Evolutionary conservation across 2,329 filamentous ascomycete species (phyloP).

Genomic region (Coleophoma crateriformis): DNA sequence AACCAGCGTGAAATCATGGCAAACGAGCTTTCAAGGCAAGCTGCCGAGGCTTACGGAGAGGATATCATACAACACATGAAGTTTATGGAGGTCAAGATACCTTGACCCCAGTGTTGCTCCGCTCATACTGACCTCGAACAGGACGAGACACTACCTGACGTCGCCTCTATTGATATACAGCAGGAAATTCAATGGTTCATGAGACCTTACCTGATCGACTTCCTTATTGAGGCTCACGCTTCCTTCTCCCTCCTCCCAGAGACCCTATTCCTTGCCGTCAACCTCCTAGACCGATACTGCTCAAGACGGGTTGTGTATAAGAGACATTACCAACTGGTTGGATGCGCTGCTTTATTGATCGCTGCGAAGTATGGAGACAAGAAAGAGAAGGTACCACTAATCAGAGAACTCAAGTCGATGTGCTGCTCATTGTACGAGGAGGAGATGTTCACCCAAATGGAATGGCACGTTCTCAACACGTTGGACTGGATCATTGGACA

Average conservation of each 20-base stretch:
- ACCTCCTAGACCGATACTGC: constrained; percentile 95
- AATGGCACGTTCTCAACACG: constrained; percentile 98
- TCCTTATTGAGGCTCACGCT: constrained; percentile 93
- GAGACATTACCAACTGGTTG: constrained; percentile 96
- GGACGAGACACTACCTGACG: constrained; percentile 87
- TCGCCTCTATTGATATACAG: constrained; percentile 97
- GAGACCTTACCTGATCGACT: constrained; percentile 96
- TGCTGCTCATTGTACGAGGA: constrained; percentile 98
- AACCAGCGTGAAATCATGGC: constrained; percentile 84
- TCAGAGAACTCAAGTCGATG: constrained; percentile 97
- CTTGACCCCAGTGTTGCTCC: constrained; percentile 5
- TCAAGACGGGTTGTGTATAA: constrained; percentile 98
- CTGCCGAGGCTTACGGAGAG: constrained; percentile 86
- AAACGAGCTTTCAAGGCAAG: constrained; percentile 79
- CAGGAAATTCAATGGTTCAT: constrained; percentile 99
- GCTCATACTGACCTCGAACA: constrained; percentile 29
- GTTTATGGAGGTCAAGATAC: constrained; percentile 69
- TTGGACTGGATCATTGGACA: constrained; percentile 95
- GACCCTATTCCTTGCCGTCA: constrained; percentile 92
- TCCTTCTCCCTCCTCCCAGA: constrained; percentile 92
- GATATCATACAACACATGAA: constrained; percentile 93
- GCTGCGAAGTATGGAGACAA: constrained; percentile 98
- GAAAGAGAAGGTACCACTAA: constrained; percentile 97
- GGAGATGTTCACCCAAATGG: constrained; percentile 99
- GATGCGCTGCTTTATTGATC: constrained; percentile 91